A percentile compares a stretch with the other conserved stretches of the same genome.
phyloP scores from a whole-genome alignment of 192 early-diverging fungal species.

The Mycoemilia scoparia region DNA sequence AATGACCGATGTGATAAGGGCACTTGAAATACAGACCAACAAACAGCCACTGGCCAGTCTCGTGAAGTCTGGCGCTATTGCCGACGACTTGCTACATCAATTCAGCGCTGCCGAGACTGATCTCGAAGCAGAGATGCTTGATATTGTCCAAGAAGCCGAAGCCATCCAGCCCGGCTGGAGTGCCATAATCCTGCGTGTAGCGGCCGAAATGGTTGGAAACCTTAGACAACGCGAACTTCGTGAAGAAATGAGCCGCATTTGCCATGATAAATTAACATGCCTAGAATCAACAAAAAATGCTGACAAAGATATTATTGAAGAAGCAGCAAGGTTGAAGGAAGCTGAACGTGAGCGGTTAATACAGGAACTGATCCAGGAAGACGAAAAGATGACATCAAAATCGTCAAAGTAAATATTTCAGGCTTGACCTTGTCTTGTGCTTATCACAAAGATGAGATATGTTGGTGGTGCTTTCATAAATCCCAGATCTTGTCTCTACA shows the following conservation, averaged over 20 bases:
- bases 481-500: no score
- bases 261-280: no score
- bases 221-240: conserved; percentile 32
- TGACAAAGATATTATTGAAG: no score
- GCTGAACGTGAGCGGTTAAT: no score
- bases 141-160: conserved; percentile 67
- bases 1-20: conserved; percentile 52
- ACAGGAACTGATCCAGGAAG: no score
- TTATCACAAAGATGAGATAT: no score
- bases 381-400: no score
- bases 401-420: no score
- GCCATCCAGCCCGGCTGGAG: conserved; percentile 65
- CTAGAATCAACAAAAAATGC: no score
- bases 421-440: no score
- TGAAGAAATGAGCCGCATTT: conserved; percentile 32
- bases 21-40: conserved; percentile 57
- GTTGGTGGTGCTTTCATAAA: no score
- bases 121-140: conserved; percentile 56
- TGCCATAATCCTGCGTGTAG: conserved; percentile 62
- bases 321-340: no score
- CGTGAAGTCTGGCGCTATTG: conserved; percentile 60
- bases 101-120: conserved; percentile 63
- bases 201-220: conserved; percentile 54
- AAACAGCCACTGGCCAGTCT: conserved; percentile 55
- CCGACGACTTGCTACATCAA: conserved; percentile 63